A percentile compares a stretch with the other conserved stretches of the same genome.
phyloP scores from a whole-genome alignment of 257 asterid species.

The Solanum verrucosum region DNA sequence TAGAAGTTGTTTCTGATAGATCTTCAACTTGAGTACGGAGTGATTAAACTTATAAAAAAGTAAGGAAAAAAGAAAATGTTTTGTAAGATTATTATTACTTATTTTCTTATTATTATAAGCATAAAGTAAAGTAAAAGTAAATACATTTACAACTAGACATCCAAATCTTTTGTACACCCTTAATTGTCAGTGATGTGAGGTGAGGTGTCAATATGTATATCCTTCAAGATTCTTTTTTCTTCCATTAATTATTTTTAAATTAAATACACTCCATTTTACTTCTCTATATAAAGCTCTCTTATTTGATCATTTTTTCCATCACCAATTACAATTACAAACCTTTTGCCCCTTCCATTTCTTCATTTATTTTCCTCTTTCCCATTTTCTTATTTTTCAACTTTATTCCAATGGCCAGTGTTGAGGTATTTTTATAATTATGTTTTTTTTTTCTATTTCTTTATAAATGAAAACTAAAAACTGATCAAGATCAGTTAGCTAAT shows the following conservation, averaged over 20 bases:
- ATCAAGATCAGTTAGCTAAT: not conserved
- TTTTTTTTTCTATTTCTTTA: not conserved
- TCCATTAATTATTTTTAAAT: not conserved
- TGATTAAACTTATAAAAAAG: not conserved
- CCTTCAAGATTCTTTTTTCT: slow-evolving; percentile 1
- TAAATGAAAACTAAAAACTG: not conserved
- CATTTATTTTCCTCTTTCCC: not conserved
- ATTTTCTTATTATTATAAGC: not conserved
- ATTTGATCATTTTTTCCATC: slow-evolving; percentile 4
- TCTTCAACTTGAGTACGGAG: not conserved
- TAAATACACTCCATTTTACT: not conserved
- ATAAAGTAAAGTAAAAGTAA: not conserved
- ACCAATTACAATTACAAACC: not conserved
- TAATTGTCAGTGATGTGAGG: not conserved
- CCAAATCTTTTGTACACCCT: not conserved
- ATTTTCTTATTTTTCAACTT: not conserved
- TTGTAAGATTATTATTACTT: not conserved
- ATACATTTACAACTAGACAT: slow-evolving; percentile 3
- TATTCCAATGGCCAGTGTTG: slow-evolving; percentile 7
- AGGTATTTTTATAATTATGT: not conserved
- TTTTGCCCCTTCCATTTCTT: not conserved
- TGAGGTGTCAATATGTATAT: slow-evolving; percentile 9
- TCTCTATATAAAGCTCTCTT: slow-evolving; percentile 4
- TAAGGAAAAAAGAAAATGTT: not conserved
- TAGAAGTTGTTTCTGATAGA: accelerated